Percentiles rank a stretch among this genome's conserved stretches.
Evolutionary conservation across 1,139 yeast genomes (phyloP).

Genomic region (Protomyces arabidopsidicola): DNA sequence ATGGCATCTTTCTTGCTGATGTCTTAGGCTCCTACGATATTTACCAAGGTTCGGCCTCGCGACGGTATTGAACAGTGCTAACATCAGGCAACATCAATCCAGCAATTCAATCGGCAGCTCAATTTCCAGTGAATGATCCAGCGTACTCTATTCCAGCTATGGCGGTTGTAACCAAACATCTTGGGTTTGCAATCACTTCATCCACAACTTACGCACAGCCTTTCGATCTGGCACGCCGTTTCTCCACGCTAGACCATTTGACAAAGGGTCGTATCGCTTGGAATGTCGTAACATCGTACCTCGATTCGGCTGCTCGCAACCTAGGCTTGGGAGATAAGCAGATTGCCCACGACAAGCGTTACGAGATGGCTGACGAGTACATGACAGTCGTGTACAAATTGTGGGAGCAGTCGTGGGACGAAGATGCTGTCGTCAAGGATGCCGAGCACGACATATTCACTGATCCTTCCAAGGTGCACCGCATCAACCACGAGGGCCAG

Average conservation of each 20-base stretch:
- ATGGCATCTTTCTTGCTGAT: conserved; percentile 49
- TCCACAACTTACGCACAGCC: conserved; percentile 46
- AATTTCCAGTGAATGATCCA: conserved; percentile 44
- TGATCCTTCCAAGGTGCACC: conserved; percentile 41
- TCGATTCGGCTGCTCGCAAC: conserved; percentile 40
- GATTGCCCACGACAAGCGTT: conserved; percentile 45
- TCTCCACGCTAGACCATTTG: conserved; percentile 45
- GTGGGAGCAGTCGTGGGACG: conserved; percentile 45
- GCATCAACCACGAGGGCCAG: conserved; percentile 43
- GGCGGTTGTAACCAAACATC: conserved; percentile 44
- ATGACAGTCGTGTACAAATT: conserved; percentile 42
- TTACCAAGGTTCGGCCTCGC: conserved; percentile 36
- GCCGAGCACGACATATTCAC: conserved; percentile 37
- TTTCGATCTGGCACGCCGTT: conserved; percentile 44
- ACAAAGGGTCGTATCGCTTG: conserved; percentile 47
- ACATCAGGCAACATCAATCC: conserved; percentile 40
- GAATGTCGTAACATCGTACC: conserved; percentile 46
- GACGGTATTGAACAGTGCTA: not conserved
- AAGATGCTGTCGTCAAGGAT: conserved; percentile 40
- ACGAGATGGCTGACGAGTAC: conserved; percentile 43
- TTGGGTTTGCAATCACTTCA: conserved; percentile 45
- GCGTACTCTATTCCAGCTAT: conserved; percentile 42
- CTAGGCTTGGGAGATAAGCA: conserved; percentile 38
- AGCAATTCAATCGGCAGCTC: conserved; percentile 43
- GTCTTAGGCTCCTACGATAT: conserved; percentile 48